phyloP scores from a whole-genome alignment of 768 basidiomycete genomes.

The Imleria badia region DNA sequence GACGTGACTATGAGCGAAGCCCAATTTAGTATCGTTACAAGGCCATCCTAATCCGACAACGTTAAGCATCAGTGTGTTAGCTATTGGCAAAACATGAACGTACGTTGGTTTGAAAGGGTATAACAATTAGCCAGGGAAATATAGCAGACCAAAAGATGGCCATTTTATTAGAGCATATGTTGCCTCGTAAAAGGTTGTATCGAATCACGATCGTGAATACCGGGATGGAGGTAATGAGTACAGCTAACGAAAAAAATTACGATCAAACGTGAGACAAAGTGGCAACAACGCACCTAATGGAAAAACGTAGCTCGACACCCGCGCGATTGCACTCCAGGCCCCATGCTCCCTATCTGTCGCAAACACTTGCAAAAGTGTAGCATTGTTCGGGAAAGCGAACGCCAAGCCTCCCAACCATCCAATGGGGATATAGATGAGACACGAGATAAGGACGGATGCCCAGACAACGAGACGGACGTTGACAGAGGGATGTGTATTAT shows the following conservation, averaged over 20 bases:
- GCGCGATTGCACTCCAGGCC: conserved; percentile 3
- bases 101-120: conserved; percentile 28
- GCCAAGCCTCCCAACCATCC: conserved; percentile 24
- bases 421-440: conserved; percentile 23
- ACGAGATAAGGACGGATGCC: conserved; percentile 22
- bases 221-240: conserved; percentile 26
- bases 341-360: conserved; percentile 4
- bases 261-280: not conserved
- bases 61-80: not conserved
- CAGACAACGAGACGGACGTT: conserved; percentile 23
- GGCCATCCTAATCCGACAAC: conserved; percentile 5
- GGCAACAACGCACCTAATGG: conserved; percentile 14
- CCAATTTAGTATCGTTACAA: conserved; percentile 23
- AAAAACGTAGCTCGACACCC: conserved; percentile 20
- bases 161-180: conserved; percentile 22
- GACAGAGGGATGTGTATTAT: conserved; percentile 23
- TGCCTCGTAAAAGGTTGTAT: conserved; percentile 26
- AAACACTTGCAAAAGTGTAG: conserved; percentile 21
- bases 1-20: conserved; percentile 25
- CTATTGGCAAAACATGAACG: not conserved
- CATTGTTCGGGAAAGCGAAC: conserved; percentile 1
- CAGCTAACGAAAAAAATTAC: conserved; percentile 7
- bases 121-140: conserved; percentile 22
- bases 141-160: conserved; percentile 26
- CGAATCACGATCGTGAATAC: conserved; percentile 25